phyloP scores from a whole-genome alignment of 176 grass and related monocot species.

The Echinochloa phyllopogon region DNA sequence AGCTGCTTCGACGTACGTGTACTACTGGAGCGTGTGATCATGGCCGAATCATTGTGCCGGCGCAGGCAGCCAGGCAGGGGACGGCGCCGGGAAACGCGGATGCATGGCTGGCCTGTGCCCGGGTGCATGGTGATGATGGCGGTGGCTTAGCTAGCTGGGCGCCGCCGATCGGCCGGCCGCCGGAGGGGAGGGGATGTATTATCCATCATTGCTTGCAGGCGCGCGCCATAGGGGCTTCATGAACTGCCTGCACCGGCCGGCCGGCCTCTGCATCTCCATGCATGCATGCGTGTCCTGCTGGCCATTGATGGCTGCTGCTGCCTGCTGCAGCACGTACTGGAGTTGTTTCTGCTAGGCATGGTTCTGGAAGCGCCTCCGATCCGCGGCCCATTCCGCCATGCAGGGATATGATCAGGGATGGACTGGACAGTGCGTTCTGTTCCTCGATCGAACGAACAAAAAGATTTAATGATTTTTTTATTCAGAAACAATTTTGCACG shows the following conservation, averaged over 20 bases:
- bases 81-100: background rate
- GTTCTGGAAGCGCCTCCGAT: background rate
- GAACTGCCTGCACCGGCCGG: background rate
- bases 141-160: too few species aligned
- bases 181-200: background rate
- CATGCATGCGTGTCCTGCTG: background rate
- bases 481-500: too few species aligned
- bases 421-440: background rate
- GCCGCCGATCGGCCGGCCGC: too few species aligned
- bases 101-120: too few species aligned
- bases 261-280: background rate
- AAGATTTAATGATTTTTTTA: too few species aligned
- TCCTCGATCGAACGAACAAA: background rate
- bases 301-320: background rate
- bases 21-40: conserved; percentile 20
- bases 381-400: conserved; percentile 2
- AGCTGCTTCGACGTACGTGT: too few species aligned
- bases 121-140: background rate
- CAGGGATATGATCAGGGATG: background rate
- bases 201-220: background rate
- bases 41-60: conserved; percentile 57
- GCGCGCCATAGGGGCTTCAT: conserved; percentile 1
- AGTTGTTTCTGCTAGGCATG: background rate
- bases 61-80: background rate
- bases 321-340: background rate